Percentiles rank a stretch among this genome's conserved stretches.
These are phyloP conservation scores for Penicillium turbatum DNA, from an alignment of 495 filamentous ascomycete genomes.

Conservation along the genomic window DNA sequence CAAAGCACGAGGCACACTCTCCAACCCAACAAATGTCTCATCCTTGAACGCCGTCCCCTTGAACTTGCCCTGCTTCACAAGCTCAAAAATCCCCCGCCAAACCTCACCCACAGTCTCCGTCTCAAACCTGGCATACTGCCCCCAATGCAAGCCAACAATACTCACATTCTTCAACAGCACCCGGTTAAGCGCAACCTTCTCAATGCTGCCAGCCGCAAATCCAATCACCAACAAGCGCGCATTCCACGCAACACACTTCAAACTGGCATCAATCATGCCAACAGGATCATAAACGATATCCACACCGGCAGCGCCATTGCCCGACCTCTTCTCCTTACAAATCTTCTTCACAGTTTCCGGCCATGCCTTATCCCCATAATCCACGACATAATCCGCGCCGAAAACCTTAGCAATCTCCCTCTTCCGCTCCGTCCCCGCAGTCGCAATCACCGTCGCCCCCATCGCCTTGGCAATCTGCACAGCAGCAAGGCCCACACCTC, in stretches of 20 bases:
- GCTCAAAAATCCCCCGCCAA: slow-evolving; percentile 74
- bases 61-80: slow-evolving; percentile 77
- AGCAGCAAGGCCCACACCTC: slow-evolving; percentile 86
- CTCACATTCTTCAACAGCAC: slow-evolving; percentile 92
- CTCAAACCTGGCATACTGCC: slow-evolving; percentile 72
- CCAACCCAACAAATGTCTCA: slow-evolving; percentile 74
- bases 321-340: slow-evolving; percentile 47
- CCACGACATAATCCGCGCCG: slow-evolving; percentile 78
- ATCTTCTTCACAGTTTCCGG: slow-evolving; percentile 72
- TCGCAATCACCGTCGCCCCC: slow-evolving; percentile 86
- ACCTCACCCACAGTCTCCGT: slow-evolving; percentile 64
- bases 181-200: slow-evolving; percentile 88
- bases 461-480: slow-evolving; percentile 91
- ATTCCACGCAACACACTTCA: slow-evolving; percentile 91
- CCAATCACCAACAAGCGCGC: slow-evolving; percentile 82
- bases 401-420: slow-evolving; percentile 70
- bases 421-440: slow-evolving; percentile 73
- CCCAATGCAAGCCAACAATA: slow-evolving; percentile 89
- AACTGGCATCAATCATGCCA: slow-evolving; percentile 74
- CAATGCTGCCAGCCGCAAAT: slow-evolving; percentile 83
- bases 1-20: slow-evolving; percentile 72
- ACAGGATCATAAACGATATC: slow-evolving; percentile 92
- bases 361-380: slow-evolving; percentile 71
- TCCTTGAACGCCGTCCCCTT: slow-evolving; percentile 77
- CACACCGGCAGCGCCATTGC: slow-evolving; percentile 62